Evolutionary conservation across 768 basidiomycete species (phyloP).

Genomic region (Trametes sanguinea): DNA sequence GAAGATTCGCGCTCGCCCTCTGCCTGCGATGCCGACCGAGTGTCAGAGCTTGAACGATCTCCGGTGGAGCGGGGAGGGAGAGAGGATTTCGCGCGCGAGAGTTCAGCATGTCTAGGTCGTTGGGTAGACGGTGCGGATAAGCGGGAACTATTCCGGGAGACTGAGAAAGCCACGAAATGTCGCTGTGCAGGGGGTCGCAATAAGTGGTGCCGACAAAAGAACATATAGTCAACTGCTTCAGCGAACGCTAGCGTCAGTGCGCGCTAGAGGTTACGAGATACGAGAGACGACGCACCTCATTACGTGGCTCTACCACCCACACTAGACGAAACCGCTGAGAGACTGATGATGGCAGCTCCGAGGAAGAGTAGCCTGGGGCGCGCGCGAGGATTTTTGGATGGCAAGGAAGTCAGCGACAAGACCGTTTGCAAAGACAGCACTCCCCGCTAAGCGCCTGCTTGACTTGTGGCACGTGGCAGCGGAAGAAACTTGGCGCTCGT

Average conservation of each 20-base stretch:
- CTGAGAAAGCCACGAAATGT: conserved; percentile 17
- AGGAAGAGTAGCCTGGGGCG: not conserved
- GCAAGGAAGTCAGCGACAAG: conserved; percentile 4
- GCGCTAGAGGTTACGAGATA: not conserved
- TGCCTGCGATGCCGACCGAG: no score
- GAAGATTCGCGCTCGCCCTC: not conserved
- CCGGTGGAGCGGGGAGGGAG: not conserved
- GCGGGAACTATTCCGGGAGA: conserved; percentile 18
- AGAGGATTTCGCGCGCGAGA: not conserved
- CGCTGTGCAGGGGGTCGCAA: conserved; percentile 44
- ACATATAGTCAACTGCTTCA: conserved; percentile 69
- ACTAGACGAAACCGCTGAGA: conserved; percentile 9
- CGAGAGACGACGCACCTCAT: conserved; percentile 45
- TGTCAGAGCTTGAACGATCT: no score
- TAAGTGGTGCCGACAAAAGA: conserved; percentile 64
- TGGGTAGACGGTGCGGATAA: not conserved
- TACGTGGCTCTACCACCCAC: conserved; percentile 38
- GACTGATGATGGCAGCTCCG: not conserved
- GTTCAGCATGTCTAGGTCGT: not conserved
- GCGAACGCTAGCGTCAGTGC: not conserved
- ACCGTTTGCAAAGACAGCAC: not conserved
- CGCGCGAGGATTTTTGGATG: conserved; percentile 9
- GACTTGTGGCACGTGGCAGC: no score
- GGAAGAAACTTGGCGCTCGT: no score
- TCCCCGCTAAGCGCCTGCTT: no score